Evolutionary conservation across 345 rosid genomes (phyloP), one percentile per base, ranked within the genome.

Genomic region (Conringia planisiliqua): DNA sequence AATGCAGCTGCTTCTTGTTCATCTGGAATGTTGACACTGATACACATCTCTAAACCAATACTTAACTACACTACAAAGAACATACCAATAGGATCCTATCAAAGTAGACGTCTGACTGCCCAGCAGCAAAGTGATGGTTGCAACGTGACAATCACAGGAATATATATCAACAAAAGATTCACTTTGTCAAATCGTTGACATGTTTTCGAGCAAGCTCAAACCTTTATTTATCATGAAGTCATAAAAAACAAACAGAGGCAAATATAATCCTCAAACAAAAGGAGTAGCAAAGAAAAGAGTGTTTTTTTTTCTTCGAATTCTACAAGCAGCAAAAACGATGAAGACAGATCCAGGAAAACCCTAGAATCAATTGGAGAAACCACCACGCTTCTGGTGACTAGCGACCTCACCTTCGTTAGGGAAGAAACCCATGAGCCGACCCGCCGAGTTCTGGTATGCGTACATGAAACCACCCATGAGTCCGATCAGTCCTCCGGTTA

Each of bases 401-500:
- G 93, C 89, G 56, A 94, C 95, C 88, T 94, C 98, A 51, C 82
- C 83, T 20, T 90, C 96, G 40, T 92, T 95, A 44, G 97, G 92
- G 84, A 92, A 95, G 75, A 95, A 94, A 0, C 97, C 97, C 99
- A 92, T 95, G 54, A 95, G 85, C 9, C 99, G 84, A 52, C 98
- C 99, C 0, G 91, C 96, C 0, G 99, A 95, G 86, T 95, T 95
- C 81, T 95, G 99, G 82, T 95, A 95, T 0, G 99, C 99, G 54
- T 95, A 95, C 99, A 95, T 95, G 85, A 95, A 95, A 52, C 99
- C 99, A 6, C 99, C 99, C 99, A 95, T 86, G 44, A 92, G 71
- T 11, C 99, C 99, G 20, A 95, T 95, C 81, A 95, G 22, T 10
- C 99, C 99, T 35, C 99, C 99, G 0, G 99, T 95, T 65, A 95